These are phyloP conservation scores for Exophiala calicioides DNA, from an alignment of 2,329 filamentous ascomycete species.

Conservation along the genomic window DNA sequence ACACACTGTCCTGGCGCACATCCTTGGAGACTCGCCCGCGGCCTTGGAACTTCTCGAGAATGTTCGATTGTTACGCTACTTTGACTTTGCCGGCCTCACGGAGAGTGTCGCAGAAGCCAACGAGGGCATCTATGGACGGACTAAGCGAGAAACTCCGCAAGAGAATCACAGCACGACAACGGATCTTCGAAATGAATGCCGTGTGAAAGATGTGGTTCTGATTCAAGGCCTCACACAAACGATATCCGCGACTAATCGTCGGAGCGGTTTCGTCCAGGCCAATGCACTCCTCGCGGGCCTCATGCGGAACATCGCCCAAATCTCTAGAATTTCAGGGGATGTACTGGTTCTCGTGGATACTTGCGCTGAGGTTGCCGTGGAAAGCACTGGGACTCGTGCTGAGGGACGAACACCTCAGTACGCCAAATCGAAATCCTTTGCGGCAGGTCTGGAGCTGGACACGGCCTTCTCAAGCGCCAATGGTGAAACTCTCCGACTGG, in stretches of 20 bases:
- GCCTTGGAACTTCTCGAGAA: slow-evolving; percentile 24
- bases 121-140: slow-evolving; percentile 11
- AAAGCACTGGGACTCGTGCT: no score
- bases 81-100: slow-evolving; percentile 22
- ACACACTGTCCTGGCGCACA: slow-evolving; percentile 14
- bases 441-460: slow-evolving; percentile 10
- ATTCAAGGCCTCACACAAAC: slow-evolving; percentile 18
- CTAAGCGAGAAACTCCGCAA: not conserved
- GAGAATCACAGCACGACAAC: not conserved
- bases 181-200: no score
- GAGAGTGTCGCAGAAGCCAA: slow-evolving; percentile 24
- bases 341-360: slow-evolving; percentile 17
- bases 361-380: slow-evolving; percentile 6
- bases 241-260: slow-evolving; percentile 17
- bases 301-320: slow-evolving; percentile 18
- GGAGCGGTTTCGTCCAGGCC: slow-evolving; percentile 21
- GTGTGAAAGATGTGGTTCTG: slow-evolving; percentile 20
- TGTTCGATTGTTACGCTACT: slow-evolving; percentile 25
- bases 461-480: slow-evolving; percentile 17
- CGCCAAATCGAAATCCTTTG: not conserved
- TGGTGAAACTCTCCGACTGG: slow-evolving; percentile 15
- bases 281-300: slow-evolving; percentile 22
- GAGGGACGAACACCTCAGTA: slow-evolving; percentile 2
- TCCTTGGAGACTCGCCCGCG: slow-evolving; percentile 6
- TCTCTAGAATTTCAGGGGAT: slow-evolving; percentile 10